Conservation (phyloP, 2,329 filamentous ascomycete species). For the Penicillium sp. region DNA sequence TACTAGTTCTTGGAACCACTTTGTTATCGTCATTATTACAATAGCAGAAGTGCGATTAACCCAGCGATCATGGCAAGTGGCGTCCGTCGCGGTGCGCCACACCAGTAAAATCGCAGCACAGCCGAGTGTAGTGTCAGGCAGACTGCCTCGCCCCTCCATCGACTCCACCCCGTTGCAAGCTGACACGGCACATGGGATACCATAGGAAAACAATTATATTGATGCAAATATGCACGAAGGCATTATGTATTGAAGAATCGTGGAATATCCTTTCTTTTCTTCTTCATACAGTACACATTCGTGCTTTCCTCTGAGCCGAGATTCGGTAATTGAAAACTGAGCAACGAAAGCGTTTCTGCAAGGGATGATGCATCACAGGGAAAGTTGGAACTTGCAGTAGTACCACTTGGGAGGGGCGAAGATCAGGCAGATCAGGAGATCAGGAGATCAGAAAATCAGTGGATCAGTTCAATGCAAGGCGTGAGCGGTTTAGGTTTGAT, state of each 20-base stretch:
- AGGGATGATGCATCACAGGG: conserved; percentile 21
- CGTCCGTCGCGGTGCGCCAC: conserved; percentile 23
- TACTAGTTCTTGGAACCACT: not conserved
- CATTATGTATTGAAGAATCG: not conserved
- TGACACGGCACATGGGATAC: conserved; percentile 23
- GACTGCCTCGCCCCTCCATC: conserved; percentile 11
- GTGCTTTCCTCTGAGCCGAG: conserved; percentile 12
- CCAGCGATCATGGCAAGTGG: conserved; percentile 16
- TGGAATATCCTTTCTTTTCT: not conserved
- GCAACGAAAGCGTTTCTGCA: conserved; percentile 27
- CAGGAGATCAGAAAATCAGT: conserved; percentile 26
- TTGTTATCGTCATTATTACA: not conserved
- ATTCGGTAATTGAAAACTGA: conserved; percentile 1
- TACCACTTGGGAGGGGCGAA: conserved; percentile 9
- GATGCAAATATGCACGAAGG: not conserved
- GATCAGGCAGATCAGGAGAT: conserved; percentile 8
- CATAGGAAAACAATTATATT: not conserved
- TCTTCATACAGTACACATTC: not conserved
- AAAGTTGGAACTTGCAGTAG: conserved; percentile 6
- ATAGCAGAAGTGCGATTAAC: conserved; percentile 2
- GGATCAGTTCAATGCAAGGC: conserved; percentile 25
- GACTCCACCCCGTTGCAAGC: conserved; percentile 11
- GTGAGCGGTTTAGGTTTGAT: conserved; percentile 20
- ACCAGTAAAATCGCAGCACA: conserved; percentile 27
- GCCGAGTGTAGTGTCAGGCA: conserved; percentile 14